These are phyloP conservation scores for Cutaneotrichosporon daszewskae DNA, from an alignment of 1,284 basidiomycete species.

Conservation along the genomic window DNA sequence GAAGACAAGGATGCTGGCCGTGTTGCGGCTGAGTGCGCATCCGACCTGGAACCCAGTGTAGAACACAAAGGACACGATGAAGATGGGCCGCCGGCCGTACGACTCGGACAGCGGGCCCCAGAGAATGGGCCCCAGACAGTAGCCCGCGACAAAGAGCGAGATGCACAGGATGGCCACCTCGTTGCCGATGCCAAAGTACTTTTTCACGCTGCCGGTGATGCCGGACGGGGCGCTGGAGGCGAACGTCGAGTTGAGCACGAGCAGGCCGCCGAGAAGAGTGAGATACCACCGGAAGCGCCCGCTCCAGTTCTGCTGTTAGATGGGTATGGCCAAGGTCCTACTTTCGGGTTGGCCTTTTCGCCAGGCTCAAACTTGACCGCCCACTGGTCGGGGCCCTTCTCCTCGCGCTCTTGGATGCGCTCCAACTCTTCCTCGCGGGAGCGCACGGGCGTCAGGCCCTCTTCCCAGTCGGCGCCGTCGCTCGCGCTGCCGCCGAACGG, in stretches of 20 bases:
- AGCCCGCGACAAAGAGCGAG: constrained; percentile 48
- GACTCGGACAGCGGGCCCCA: constrained; percentile 55
- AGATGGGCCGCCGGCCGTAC: constrained; percentile 57
- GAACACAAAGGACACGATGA: constrained; percentile 60
- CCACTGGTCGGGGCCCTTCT: constrained; percentile 37
- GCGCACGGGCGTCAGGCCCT: constrained; percentile 34
- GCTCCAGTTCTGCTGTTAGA: constrained; percentile 55
- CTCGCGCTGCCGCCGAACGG: constrained; percentile 38
- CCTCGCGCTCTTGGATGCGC: constrained; percentile 26
- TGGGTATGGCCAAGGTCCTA: constrained; percentile 15
- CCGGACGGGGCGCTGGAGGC: constrained; percentile 45
- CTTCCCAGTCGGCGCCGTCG: constrained; percentile 34
- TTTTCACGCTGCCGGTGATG: constrained; percentile 46
- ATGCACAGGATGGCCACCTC: constrained; percentile 54
- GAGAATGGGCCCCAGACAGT: constrained; percentile 59
- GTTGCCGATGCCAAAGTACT: constrained; percentile 55
- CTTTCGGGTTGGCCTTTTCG: constrained; percentile 44
- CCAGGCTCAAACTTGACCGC: constrained; percentile 44
- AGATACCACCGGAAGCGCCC: constrained; percentile 58
- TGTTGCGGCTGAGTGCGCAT: constrained; percentile 59
- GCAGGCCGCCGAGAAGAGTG: constrained; percentile 56
- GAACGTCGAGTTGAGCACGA: constrained; percentile 62
- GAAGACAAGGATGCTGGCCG: constrained; percentile 59
- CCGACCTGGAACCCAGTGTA: constrained; percentile 59
- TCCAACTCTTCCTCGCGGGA: constrained; percentile 38